Percentiles rank a stretch among this genome's conserved stretches.
These are phyloP conservation scores for Omphalotus olearius DNA, from an alignment of 1,284 basidiomycete species.

Conservation along the genomic window DNA sequence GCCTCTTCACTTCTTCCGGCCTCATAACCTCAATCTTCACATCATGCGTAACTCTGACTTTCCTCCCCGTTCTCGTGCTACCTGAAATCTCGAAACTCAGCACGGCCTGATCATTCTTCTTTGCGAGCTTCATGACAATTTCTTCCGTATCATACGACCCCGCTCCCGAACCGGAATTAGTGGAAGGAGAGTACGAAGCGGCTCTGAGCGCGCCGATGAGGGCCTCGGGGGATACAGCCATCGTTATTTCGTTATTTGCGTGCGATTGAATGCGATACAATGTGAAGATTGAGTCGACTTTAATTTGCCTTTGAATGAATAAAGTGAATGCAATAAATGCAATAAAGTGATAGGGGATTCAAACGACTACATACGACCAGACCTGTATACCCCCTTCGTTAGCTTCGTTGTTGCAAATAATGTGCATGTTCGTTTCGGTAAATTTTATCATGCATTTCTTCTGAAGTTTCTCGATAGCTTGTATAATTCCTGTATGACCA, in stretches of 20 bases:
- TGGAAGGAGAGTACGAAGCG: conserved; percentile 26
- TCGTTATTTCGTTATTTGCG: conserved; percentile 77
- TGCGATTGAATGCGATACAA: conserved; percentile 88
- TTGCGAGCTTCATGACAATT: conserved; percentile 76
- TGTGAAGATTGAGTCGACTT: conserved; percentile 71
- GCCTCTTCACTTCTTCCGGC: conserved; percentile 63
- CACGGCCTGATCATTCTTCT: conserved; percentile 74
- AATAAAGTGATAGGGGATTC: neutral
- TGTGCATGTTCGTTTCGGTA: conserved; percentile 70
- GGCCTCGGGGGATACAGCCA: conserved; percentile 70
- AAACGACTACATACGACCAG: conserved; percentile 74
- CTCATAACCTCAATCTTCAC: conserved; percentile 77
- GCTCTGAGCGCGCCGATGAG: conserved; percentile 73
- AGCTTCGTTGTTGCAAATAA: conserved; percentile 79
- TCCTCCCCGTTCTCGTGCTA: conserved; percentile 48
- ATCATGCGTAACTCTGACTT: conserved; percentile 63
- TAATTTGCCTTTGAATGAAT: conserved; percentile 44
- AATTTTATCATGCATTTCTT: conserved; percentile 82
- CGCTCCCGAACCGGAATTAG: neutral
- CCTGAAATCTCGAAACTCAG: conserved; percentile 71
- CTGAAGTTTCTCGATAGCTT: conserved; percentile 79
- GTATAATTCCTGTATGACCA: conserved; percentile 54
- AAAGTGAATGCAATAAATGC: neutral
- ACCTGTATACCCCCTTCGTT: conserved; percentile 86
- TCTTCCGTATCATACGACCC: conserved; percentile 10